phyloP scores from a whole-genome alignment of 306 rosid genomes.

The Pachyrhizus erosus region DNA sequence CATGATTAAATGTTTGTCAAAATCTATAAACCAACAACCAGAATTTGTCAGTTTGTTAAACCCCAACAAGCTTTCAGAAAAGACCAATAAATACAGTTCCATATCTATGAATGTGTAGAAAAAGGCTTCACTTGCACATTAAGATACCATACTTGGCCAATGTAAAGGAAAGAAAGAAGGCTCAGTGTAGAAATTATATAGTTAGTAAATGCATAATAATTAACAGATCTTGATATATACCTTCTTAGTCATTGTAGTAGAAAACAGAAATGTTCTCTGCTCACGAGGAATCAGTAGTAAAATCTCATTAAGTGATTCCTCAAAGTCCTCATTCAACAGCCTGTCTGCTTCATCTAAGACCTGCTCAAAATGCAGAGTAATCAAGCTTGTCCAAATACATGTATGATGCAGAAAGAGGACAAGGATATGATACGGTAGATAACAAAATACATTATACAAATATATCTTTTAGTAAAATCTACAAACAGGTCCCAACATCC shows the following conservation, averaged over 20 bases:
- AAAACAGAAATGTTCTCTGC: slow-evolving; percentile 85
- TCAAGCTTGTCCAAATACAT: slow-evolving; percentile 26
- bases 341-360: slow-evolving; percentile 97
- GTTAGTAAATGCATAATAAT: not conserved
- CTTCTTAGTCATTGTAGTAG: slow-evolving; percentile 98
- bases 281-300: slow-evolving; percentile 71
- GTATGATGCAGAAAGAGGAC: not conserved
- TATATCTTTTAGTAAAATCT: slow-evolving; percentile 4
- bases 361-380: slow-evolving; percentile 54
- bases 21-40: slow-evolving; percentile 5
- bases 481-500: slow-evolving; percentile 17
- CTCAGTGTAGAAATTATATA: not conserved
- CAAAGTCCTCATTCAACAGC: slow-evolving; percentile 82
- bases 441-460: not conserved
- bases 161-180: not conserved
- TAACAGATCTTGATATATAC: slow-evolving; percentile 45
- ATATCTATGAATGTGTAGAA: not conserved
- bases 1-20: not conserved
- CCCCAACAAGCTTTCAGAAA: not conserved
- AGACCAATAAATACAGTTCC: not conserved
- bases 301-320: slow-evolving; percentile 82
- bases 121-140: slow-evolving; percentile 21
- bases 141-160: not conserved
- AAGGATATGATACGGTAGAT: not conserved
- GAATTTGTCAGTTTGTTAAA: not conserved